Percentiles rank a stretch among this genome's conserved stretches.
These are phyloP conservation scores for Bisporella sp. DNA, from an alignment of 2,329 filamentous ascomycete genomes.

Conservation along the genomic window DNA sequence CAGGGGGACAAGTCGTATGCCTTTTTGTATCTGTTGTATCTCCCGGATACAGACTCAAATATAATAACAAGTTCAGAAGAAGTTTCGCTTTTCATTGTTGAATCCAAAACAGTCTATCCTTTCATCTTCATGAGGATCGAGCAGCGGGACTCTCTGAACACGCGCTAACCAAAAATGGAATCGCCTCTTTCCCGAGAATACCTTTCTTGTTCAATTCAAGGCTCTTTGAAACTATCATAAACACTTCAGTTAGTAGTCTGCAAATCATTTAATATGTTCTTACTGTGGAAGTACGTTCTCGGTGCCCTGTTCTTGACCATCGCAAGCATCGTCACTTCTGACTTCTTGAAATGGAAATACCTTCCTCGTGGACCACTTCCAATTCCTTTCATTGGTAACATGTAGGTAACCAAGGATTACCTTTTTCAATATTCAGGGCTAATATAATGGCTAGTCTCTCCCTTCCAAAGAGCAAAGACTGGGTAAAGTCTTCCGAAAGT, in stretches of 20 bases:
- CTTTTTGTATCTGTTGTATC: too few species aligned
- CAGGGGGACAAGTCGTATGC: too few species aligned
- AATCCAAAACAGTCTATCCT: too few species aligned
- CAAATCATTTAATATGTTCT: slow-evolving; percentile 9
- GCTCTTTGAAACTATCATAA: neutral
- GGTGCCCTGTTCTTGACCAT: slow-evolving; percentile 17
- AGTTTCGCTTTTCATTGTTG: too few species aligned
- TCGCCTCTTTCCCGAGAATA: too few species aligned
- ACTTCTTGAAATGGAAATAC: slow-evolving; percentile 27
- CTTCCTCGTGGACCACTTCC: slow-evolving; percentile 41
- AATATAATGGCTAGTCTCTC: too few species aligned
- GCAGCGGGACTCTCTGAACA: too few species aligned
- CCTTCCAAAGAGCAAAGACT: slow-evolving; percentile 27
- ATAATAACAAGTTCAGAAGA: too few species aligned
- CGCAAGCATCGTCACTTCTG: slow-evolving; percentile 23
- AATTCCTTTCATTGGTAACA: slow-evolving; percentile 38
- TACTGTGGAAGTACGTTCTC: slow-evolving; percentile 14
- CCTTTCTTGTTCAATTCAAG: neutral
- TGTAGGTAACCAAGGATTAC: slow-evolving; percentile 1
- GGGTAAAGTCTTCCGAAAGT: slow-evolving; percentile 37
- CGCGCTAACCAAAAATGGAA: too few species aligned
- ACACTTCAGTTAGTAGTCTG: neutral
- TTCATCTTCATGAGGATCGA: too few species aligned
- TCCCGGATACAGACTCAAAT: too few species aligned
- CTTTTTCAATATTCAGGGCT: too few species aligned